These are phyloP conservation scores for Crassisporium funariophilum DNA, from an alignment of 768 basidiomycete species.

Conservation along the genomic window DNA sequence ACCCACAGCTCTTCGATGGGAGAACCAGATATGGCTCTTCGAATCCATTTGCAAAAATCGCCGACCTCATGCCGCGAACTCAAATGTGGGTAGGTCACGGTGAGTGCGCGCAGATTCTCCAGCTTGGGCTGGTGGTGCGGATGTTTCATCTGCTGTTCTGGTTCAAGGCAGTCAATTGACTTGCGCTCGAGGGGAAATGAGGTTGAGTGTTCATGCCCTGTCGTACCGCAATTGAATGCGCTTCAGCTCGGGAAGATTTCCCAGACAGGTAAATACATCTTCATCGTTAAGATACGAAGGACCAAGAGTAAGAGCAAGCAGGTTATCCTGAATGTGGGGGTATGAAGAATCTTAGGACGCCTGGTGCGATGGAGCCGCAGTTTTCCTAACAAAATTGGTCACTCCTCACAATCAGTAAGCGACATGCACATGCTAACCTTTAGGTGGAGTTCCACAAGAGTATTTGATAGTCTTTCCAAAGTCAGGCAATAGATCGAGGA, in stretches of 20 bases:
- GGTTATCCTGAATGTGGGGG: conserved; percentile 34
- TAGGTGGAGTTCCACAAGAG: conserved; percentile 42
- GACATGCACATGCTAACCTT: conserved; percentile 31
- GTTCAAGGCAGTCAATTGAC: background rate
- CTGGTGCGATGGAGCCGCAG: conserved; percentile 67
- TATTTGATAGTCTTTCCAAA: conserved; percentile 37
- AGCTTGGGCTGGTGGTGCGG: conserved; percentile 25
- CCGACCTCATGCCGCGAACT: conserved; percentile 24
- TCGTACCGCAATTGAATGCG: conserved; percentile 51
- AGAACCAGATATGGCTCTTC: conserved; percentile 34
- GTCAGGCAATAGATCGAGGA: conserved; percentile 43
- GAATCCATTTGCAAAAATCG: conserved; percentile 43
- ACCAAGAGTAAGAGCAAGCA: conserved; percentile 48
- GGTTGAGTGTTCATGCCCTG: conserved; percentile 35
- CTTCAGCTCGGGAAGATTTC: conserved; percentile 40
- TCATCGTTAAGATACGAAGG: conserved; percentile 61
- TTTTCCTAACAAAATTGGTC: conserved; percentile 46
- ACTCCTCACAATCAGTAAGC: background rate
- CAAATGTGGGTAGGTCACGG: conserved; percentile 20
- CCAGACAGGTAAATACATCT: conserved; percentile 52
- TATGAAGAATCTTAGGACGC: conserved; percentile 50
- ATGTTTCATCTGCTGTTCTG: conserved; percentile 43
- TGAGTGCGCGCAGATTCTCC: conserved; percentile 25
- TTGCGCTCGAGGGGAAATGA: background rate
- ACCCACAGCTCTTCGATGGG: conserved; percentile 36